Base-by-base conservation (phyloP, 164 flowering plant species). In the Vitis rupestris region DNA sequence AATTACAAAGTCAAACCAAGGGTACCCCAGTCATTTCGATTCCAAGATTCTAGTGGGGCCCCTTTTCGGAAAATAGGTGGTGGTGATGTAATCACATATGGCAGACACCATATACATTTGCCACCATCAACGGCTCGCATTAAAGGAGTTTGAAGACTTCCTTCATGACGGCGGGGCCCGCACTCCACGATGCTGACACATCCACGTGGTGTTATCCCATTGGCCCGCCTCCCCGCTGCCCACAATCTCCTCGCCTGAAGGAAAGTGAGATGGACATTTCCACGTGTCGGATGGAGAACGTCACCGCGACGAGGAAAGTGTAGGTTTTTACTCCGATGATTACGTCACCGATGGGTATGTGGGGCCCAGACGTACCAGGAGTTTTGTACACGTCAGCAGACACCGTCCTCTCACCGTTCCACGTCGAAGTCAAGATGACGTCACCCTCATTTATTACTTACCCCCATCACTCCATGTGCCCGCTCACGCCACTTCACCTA, bases 351-450 rank as follows among this genome's bases (percentile, higher is more conserved):
- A 0, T 1, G 27, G 31, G 51, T 9, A 27, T 10, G 55, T 44
- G 69, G 69, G 73, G 13, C 27, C 74, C 77, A 30, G 19, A 3
- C 23, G 13, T 50, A 16, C 47, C 14, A 23, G 10, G 11, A 2
- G 2, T 56, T 15, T 9, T 10, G 50, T 51, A 64, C 69, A 66
- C 69, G 65, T 70, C 74, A 67, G 72, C 61, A 10, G 17, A 13
- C 77, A 69, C 29, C 73, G 73, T 59, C 48, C 63, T 16, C 66
- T 63, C 17, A 23, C 16, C 62, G 67, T 61, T 67, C 69, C 65
- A 72, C 74, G 77, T 74, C 72, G 68, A 69, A 72, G 72, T 71
- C 76, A 75, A 72, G 61, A 55, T 78, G 81, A 78, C 76, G 76
- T 69, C 59, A 78, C 14, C 30, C 44, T 16, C 61, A 68, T 69